phyloP scores from a whole-genome alignment of 208 protist genomes.

The Leishmania braziliensis region DNA sequence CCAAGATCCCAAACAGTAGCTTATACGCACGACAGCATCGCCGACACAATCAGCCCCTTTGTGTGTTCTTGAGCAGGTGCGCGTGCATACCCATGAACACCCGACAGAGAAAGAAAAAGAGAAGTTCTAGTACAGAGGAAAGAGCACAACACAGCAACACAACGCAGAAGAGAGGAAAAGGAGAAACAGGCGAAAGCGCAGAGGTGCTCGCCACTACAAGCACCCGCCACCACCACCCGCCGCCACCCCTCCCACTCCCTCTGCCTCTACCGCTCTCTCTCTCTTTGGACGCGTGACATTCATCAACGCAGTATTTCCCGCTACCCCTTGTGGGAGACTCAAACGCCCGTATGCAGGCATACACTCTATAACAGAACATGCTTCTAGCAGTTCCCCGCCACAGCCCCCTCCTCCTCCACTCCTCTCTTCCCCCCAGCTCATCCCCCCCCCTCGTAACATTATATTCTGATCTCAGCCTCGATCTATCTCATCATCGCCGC shows the following conservation, averaged over 20 bases:
- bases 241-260: not conserved
- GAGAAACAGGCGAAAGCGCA: not conserved
- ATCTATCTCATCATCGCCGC: not conserved
- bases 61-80: not conserved
- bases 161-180: not conserved
- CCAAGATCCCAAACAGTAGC: not conserved
- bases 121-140: conserved; percentile 5
- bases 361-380: not conserved
- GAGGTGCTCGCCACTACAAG: not conserved
- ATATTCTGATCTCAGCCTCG: not conserved
- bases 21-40: not conserved
- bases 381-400: not conserved
- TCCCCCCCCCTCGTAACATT: not conserved
- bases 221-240: not conserved
- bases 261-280: not conserved
- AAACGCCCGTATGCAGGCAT: not conserved
- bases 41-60: not conserved
- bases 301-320: not conserved
- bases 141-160: not conserved
- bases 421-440: not conserved
- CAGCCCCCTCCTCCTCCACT: not conserved
- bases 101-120: conserved; percentile 15
- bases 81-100: not conserved
- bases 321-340: not conserved
- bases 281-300: not conserved